Evolutionary conservation across 768 basidiomycete species (phyloP).

Genomic region (Galerina marginata): DNA sequence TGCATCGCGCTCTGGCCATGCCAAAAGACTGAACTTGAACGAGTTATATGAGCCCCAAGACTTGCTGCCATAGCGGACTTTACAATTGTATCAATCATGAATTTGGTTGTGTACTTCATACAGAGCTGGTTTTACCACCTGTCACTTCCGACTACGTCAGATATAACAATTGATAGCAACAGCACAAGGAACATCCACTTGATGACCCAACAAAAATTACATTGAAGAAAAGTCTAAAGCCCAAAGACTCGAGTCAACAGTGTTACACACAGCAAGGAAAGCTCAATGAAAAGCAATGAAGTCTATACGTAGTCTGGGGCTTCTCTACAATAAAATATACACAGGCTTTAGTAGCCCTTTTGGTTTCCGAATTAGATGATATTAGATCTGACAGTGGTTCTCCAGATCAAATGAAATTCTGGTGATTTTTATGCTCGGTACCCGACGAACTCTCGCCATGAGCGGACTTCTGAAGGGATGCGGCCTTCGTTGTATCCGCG

Average conservation of each 20-base stretch:
- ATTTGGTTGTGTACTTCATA: background rate
- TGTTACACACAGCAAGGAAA: too few species aligned
- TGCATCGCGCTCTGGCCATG: constrained; percentile 36
- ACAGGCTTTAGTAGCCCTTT: constrained; percentile 8
- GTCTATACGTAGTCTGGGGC: too few species aligned
- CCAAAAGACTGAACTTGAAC: constrained; percentile 47
- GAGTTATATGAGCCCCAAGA: constrained; percentile 58
- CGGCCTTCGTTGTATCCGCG: constrained; percentile 83
- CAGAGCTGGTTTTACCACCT: too few species aligned
- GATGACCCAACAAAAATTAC: too few species aligned
- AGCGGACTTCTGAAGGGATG: constrained; percentile 89
- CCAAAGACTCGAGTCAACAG: too few species aligned
- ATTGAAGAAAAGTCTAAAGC: too few species aligned
- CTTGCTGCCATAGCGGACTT: constrained; percentile 28
- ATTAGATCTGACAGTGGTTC: constrained; percentile 2
- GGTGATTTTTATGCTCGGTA: constrained; percentile 52
- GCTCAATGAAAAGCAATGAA: too few species aligned
- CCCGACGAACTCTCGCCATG: constrained; percentile 91
- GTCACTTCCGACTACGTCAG: too few species aligned
- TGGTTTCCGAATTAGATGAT: constrained; percentile 17
- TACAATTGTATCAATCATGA: background rate
- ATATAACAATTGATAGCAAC: too few species aligned
- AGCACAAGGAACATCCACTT: too few species aligned
- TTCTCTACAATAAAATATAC: constrained; percentile 20
- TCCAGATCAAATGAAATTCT: background rate